Evolutionary conservation across 257 asterid genomes (phyloP), one percentile per base, ranked within the genome.

Genomic region (Solanum chiquidenum): DNA sequence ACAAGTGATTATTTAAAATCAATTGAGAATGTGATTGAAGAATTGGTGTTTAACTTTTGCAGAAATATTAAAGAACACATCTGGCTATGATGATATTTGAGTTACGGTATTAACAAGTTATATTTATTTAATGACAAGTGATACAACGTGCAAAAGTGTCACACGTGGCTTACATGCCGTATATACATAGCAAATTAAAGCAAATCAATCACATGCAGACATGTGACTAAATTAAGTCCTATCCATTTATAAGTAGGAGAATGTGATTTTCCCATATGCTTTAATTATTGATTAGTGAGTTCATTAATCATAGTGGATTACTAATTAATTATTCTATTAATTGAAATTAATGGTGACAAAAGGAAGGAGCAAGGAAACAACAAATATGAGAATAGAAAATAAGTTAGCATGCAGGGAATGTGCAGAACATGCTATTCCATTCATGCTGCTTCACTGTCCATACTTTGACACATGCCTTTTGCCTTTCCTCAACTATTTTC

Each of bases 361-460:
- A 25, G 42, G 85, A 46, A 80, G 42, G 12, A 46, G 68, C 18
- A 80, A n/a, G 71, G 35, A 88, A 83, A 60, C 27, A 83, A 9
- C 44, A 82, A 82, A 29, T 21, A 29, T 86, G 89, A 68, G 8
- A 42, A 34, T 12, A 68, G 87, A 69, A 52, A 66, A 64, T 60
- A 23, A 35, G 91, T 21, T 87, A 89, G 91, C 89, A 93, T 94
- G 96, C 96, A 92, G 94, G 95, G 98, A 95, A 95, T 95, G 98
- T 94, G 98, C 96, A 95, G 96, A 95, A 95, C 98, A 94, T 94
- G 98, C 88, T 89, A 87, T 92, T 90, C 95, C 93, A 91, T 93
- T 94, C 90, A 93, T 94, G 93, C 92, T 94, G 94, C 94, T 92
- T 90, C 94, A 92, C 92, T 93, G 93, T 93, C 94, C 90, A 91